phyloP scores from a whole-genome alignment of 768 basidiomycete genomes.

The Auricularia heimuer region DNA sequence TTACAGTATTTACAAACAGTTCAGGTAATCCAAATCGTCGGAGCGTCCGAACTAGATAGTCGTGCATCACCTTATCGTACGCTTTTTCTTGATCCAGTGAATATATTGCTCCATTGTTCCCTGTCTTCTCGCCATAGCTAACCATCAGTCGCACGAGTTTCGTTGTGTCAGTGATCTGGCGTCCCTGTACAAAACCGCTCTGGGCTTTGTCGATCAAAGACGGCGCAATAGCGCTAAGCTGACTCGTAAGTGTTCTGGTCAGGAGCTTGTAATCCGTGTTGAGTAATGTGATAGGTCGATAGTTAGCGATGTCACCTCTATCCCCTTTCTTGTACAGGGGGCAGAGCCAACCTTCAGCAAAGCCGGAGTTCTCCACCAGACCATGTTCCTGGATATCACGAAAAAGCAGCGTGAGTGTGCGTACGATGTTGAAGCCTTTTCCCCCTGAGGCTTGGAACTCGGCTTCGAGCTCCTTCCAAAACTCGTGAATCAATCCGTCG shows the following conservation, averaged over 20 bases:
- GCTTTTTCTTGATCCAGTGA: constrained; percentile 16
- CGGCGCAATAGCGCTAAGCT: constrained; percentile 9
- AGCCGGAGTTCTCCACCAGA: constrained; percentile 6
- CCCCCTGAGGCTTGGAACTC: neutral
- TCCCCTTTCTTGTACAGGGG: constrained; percentile 29
- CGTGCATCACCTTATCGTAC: constrained; percentile 14
- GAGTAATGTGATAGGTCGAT: constrained; percentile 14
- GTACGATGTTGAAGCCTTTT: neutral
- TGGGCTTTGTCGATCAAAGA: constrained; percentile 26
- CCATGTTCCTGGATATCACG: constrained; percentile 30
- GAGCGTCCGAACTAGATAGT: constrained; percentile 11
- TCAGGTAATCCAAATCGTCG: constrained; percentile 3
- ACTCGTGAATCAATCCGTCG: neutral
- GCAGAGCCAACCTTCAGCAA: constrained; percentile 24
- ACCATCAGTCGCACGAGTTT: constrained; percentile 15
- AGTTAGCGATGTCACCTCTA: constrained; percentile 9
- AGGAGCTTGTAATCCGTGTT: constrained; percentile 26
- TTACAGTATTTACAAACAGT: constrained; percentile 16
- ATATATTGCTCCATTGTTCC: constrained; percentile 9
- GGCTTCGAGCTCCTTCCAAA: neutral
- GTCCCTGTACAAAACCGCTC: constrained; percentile 28
- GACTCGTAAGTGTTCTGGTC: constrained; percentile 16
- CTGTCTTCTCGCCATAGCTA: constrained; percentile 9
- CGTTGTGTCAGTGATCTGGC: constrained; percentile 25
- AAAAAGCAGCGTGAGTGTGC: constrained; percentile 29